Conservation (phyloP, 352 stramenopile species). For the Pythium scleroteichum region DNA sequence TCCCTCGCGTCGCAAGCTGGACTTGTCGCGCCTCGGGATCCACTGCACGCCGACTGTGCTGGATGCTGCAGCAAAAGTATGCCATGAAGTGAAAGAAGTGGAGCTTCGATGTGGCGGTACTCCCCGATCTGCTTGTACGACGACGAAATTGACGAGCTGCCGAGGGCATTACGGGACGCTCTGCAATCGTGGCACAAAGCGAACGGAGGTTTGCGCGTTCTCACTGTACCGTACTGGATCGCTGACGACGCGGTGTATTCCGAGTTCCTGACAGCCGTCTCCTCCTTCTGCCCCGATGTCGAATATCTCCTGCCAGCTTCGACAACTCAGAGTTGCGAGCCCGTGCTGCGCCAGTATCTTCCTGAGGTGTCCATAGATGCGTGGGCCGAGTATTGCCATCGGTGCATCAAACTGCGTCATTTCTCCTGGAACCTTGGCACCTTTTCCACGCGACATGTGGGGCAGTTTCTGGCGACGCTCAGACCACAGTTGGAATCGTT, state of each 20-base stretch:
- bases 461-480: neutral
- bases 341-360: neutral
- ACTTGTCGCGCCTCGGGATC: neutral
- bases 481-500: constrained; percentile 4
- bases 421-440: constrained; percentile 3
- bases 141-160: too few relatives aligned
- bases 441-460: neutral
- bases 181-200: neutral
- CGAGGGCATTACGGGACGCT: neutral
- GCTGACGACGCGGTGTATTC: neutral
- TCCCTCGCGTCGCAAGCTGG: neutral
- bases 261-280: neutral
- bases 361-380: neutral
- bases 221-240: neutral
- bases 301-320: constrained; percentile 1
- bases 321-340: too few relatives aligned
- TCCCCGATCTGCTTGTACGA: too few relatives aligned
- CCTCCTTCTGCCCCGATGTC: neutral
- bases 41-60: neutral
- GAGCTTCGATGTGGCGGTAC: neutral
- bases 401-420: neutral
- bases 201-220: neutral
- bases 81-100: neutral
- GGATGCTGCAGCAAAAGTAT: neutral
- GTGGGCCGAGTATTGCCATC: constrained; percentile 3